phyloP scores from a whole-genome alignment of 345 rosid genomes.

The Balakata baccata region DNA sequence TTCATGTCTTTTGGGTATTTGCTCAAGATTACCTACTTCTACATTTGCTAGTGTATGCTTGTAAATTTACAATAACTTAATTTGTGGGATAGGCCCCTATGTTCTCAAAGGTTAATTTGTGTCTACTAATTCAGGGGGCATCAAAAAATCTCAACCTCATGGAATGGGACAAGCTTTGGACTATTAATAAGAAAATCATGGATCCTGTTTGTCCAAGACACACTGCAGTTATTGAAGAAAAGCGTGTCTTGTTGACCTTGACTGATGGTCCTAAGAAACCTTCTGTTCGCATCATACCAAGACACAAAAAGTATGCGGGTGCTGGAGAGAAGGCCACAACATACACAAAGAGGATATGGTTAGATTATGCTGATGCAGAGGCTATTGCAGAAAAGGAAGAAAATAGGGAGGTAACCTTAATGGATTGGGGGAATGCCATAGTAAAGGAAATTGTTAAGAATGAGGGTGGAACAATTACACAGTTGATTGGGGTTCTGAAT shows the following conservation, averaged over 20 bases:
- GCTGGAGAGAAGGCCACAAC: conserved; percentile 92
- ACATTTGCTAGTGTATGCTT: not conserved
- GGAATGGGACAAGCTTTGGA: conserved; percentile 99
- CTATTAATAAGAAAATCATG: conserved; percentile 80
- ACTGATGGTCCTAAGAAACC: conserved; percentile 63
- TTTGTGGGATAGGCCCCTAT: not conserved
- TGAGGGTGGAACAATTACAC: conserved; percentile 50
- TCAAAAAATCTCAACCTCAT: conserved; percentile 89
- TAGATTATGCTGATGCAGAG: conserved; percentile 70
- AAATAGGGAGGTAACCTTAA: conserved; percentile 54
- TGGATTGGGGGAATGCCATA: conserved; percentile 95
- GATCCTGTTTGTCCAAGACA: conserved; percentile 97
- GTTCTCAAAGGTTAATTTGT: conserved; percentile 1
- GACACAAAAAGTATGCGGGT: conserved; percentile 87
- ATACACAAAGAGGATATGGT: conserved; percentile 71
- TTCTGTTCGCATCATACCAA: conserved; percentile 69
- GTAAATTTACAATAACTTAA: not conserved
- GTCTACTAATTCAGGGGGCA: conserved; percentile 58
- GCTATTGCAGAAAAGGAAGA: conserved; percentile 64
- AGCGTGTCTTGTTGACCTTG: conserved; percentile 54
- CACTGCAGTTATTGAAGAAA: conserved; percentile 76
- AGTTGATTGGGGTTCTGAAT: conserved; percentile 63
- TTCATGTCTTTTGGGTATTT: not conserved
- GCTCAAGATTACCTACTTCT: not conserved
- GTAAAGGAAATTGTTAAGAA: conserved; percentile 64